Percentiles rank a stretch among this genome's conserved stretches.
phyloP scores from a whole-genome alignment of 176 grass and related monocot species.

The Eragrostis curvula region DNA sequence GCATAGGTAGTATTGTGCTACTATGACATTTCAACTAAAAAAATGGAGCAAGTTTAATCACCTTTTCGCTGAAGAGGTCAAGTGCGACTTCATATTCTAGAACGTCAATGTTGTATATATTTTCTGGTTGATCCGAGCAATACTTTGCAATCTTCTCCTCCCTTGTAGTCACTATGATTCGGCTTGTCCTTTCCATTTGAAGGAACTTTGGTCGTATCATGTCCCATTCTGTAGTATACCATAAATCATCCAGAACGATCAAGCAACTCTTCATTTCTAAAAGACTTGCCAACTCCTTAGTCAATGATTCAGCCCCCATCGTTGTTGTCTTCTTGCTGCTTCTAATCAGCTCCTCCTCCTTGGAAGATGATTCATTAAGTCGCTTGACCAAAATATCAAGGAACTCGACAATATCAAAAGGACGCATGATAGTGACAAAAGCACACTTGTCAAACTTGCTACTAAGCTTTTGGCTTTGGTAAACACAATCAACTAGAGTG shows the following conservation, averaged over 20 bases:
- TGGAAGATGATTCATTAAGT: background rate
- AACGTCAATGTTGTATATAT: background rate
- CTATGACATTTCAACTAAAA: too few relatives aligned
- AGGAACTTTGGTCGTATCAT: background rate
- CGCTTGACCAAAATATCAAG: background rate
- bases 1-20: too few relatives aligned
- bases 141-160: background rate
- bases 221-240: background rate
- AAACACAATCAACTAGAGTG: constrained; percentile 29
- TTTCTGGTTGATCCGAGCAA: background rate
- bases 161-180: constrained; percentile 18
- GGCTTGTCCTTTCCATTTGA: background rate
- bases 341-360: too few relatives aligned
- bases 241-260: constrained; percentile 26
- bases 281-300: too few relatives aligned
- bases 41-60: background rate
- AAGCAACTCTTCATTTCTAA: background rate
- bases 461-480: background rate
- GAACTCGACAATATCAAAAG: background rate
- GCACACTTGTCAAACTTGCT: background rate
- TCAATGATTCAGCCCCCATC: too few relatives aligned
- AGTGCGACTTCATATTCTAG: background rate
- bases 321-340: too few relatives aligned
- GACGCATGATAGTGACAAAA: constrained; percentile 27
- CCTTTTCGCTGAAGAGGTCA: constrained; percentile 5